Evolutionary conservation across 805 yeast species (phyloP), one percentile per base, ranked within the genome.

Genomic region (Nakazawaea pomicola): DNA sequence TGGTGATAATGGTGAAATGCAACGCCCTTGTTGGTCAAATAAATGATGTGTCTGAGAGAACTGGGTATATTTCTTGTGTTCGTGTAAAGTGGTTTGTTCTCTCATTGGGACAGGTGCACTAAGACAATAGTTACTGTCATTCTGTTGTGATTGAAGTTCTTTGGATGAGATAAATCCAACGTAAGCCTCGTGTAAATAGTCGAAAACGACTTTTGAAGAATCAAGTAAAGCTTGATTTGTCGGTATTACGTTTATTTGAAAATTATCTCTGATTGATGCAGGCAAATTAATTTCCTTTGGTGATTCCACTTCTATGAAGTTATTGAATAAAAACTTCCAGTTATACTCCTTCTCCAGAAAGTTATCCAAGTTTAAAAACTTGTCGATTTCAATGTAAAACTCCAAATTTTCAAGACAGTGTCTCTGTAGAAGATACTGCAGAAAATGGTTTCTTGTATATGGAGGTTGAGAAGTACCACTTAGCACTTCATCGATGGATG

Each of bases 341-440:
- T 46, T 50, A n/a, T 45, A 24, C 10, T 40, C 37, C 18, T 29
- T 33, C n/a, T 40, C 43, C 3, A 24, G 18, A 8, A 9, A 16
- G 15, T 29, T 21, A 6, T 23, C 24, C 21, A 33, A 46, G 29
- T 41, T 28, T 3, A 52, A 43, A 21, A 62, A 49, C 23, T 37
- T 38, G 5, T 46, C 44, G 14, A 61, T 42, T 20, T 57, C 58
- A 18, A 52, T 32, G 34, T 51, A 60, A 42, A 62, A 60, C 31
- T 62, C 66, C 16, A 61, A 50, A 37, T 61, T 62, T 43, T 62
- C 67, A 3, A 55, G 29, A 45, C 67, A 61, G 43, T 61, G 65
- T 33, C 57, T 54, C 23, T 53, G 49, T 2, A 52, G 42, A 21
- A 62, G 48, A 37, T 53, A 62, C 34, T 52, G 49, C 11, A 51